These are phyloP conservation scores for Aureobasidium melanogenum DNA, from an alignment of 2,329 filamentous ascomycete genomes.

Conservation along the genomic window DNA sequence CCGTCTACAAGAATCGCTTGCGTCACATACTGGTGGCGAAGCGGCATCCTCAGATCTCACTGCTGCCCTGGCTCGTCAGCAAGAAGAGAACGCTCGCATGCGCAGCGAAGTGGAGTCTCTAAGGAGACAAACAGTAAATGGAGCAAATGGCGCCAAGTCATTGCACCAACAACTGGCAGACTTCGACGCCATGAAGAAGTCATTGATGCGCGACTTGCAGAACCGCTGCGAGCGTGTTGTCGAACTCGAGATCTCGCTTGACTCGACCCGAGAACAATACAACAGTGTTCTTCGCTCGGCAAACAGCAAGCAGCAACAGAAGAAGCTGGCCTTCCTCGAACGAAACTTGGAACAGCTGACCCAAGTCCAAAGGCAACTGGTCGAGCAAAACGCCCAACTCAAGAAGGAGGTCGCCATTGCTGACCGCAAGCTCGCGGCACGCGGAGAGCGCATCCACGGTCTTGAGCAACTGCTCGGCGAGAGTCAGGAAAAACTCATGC, in stretches of 20 bases:
- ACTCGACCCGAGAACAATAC: slow-evolving; percentile 97
- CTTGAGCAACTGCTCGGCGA: slow-evolving; percentile 88
- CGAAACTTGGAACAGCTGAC: slow-evolving; percentile 96
- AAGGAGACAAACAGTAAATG: slow-evolving; percentile 60
- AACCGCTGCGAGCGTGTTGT: slow-evolving; percentile 96
- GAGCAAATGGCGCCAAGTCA: slow-evolving; percentile 61
- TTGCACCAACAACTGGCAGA: slow-evolving; percentile 97
- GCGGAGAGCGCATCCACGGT: slow-evolving; percentile 94
- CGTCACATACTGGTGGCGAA: slow-evolving; percentile 64
- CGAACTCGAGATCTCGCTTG: slow-evolving; percentile 93
- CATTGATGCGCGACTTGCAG: slow-evolving; percentile 94
- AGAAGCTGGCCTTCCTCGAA: slow-evolving; percentile 99
- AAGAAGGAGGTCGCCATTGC: slow-evolving; percentile 99
- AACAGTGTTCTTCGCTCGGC: slow-evolving; percentile 95
- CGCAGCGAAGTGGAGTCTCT: slow-evolving; percentile 73
- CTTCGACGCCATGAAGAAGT: slow-evolving; percentile 99
- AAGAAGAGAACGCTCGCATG: slow-evolving; percentile 73
- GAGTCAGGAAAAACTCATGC: slow-evolving; percentile 95
- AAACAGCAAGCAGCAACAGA: slow-evolving; percentile 97
- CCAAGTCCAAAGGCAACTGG: slow-evolving; percentile 91
- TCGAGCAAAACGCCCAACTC: slow-evolving; percentile 91
- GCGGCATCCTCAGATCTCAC: slow-evolving; percentile 57
- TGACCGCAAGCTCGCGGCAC: slow-evolving; percentile 89
- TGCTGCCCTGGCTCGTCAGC: slow-evolving; percentile 65
- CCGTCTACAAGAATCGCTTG: slow-evolving; percentile 66